phyloP scores from a whole-genome alignment of 2,329 filamentous ascomycete species.

The Graphilbum fragrans region DNA sequence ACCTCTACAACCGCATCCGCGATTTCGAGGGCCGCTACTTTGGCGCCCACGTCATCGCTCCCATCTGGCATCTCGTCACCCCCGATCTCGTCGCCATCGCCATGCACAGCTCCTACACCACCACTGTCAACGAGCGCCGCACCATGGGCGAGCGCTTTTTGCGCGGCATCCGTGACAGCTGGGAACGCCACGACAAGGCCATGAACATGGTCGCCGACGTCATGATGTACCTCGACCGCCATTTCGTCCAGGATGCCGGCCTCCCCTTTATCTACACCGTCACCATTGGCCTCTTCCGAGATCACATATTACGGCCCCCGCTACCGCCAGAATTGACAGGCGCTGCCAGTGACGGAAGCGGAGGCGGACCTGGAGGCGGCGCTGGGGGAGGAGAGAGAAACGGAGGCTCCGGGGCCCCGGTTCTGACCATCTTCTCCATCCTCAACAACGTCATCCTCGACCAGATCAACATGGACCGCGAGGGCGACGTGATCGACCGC shows the following conservation, averaged over 20 bases:
- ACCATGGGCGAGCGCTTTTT: conserved; percentile 76
- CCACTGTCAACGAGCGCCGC: conserved; percentile 66
- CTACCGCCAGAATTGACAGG: conserved; percentile 6
- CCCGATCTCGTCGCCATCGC: conserved; percentile 49
- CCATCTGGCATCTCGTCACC: conserved; percentile 60
- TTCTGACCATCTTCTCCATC: conserved; percentile 51
- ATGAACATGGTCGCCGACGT: conserved; percentile 72
- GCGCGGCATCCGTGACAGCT: conserved; percentile 60
- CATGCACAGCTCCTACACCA: conserved; percentile 41
- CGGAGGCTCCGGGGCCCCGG: background rate
- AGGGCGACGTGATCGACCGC: conserved; percentile 80
- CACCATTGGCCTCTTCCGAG: conserved; percentile 78
- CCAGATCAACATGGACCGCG: conserved; percentile 83
- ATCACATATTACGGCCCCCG: conserved; percentile 60
- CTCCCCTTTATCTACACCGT: conserved; percentile 71
- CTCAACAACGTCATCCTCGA: conserved; percentile 76
- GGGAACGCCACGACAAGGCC: conserved; percentile 80
- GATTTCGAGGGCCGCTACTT: conserved; percentile 78
- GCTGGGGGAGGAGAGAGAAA: background rate
- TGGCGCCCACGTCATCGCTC: conserved; percentile 55
- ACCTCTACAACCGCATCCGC: conserved; percentile 70
- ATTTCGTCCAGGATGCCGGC: conserved; percentile 59
- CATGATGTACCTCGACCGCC: conserved; percentile 92
- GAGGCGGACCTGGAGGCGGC: background rate
- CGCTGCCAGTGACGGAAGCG: background rate